Evolutionary conservation across 2,329 filamentous ascomycete genomes (phyloP).

Genomic region (Lecanicillium sp.): DNA sequence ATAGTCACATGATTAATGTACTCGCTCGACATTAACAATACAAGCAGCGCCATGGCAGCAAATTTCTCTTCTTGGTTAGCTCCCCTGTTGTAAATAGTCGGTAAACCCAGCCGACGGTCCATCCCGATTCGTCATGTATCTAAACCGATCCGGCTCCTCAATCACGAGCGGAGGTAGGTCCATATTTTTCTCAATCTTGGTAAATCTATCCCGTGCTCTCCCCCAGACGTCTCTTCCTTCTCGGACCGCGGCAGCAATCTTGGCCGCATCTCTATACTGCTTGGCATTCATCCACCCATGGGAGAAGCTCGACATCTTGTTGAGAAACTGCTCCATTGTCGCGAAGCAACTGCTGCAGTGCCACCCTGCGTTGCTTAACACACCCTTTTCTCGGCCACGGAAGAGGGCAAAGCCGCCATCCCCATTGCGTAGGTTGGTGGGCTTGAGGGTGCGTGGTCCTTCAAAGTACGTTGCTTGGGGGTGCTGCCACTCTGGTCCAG

Average conservation of each 20-base stretch:
- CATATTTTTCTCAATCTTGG: conserved; percentile 37
- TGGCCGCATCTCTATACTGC: conserved; percentile 35
- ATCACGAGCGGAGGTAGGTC: conserved; percentile 45
- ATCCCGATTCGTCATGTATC: conserved; percentile 37
- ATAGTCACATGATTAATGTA: too few relatives aligned
- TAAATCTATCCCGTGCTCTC: conserved; percentile 36
- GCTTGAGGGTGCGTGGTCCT: conserved; percentile 37
- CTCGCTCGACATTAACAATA: too few relatives aligned
- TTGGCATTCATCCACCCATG: conserved; percentile 44
- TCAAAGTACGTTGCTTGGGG: conserved; percentile 51
- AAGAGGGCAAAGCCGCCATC: conserved; percentile 30
- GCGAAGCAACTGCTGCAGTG: conserved; percentile 55
- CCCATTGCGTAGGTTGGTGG: conserved; percentile 43
- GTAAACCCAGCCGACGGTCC: conserved; percentile 37
- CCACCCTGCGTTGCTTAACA: conserved; percentile 45
- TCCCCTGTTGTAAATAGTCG: conserved; percentile 36
- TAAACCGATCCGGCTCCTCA: conserved; percentile 28
- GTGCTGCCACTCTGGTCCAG: conserved; percentile 39
- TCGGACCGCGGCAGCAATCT: conserved; percentile 42
- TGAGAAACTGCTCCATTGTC: conserved; percentile 44
- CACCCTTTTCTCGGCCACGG: conserved; percentile 32
- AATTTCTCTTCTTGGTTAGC: too few relatives aligned
- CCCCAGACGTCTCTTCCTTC: conserved; percentile 48
- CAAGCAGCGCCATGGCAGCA: too few relatives aligned
- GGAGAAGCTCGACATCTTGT: conserved; percentile 49